These are phyloP conservation scores for Labyrinthula sp. DNA, from an alignment of 352 stramenopile species.

Conservation along the genomic window DNA sequence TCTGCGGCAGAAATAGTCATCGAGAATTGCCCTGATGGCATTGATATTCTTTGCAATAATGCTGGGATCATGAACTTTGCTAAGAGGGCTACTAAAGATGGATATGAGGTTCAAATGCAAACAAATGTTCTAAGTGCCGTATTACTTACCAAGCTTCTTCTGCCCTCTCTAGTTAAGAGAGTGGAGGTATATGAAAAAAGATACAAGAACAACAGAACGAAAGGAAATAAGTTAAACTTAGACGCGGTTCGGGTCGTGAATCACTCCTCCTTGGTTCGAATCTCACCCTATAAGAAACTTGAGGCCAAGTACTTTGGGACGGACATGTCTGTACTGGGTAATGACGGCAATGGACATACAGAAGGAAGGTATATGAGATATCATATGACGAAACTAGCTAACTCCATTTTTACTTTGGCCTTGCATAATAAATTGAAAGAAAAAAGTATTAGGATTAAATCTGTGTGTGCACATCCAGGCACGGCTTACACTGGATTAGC, in stretches of 20 bases:
- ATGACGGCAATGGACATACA: too few species aligned
- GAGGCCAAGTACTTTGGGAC: slow-evolving; percentile 27
- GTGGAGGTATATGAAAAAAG: slow-evolving; percentile 34
- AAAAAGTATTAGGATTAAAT: slow-evolving; percentile 28
- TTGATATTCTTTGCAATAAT: slow-evolving; percentile 14
- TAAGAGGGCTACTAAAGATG: slow-evolving; percentile 37
- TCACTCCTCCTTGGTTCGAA: slow-evolving; percentile 32
- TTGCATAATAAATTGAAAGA: slow-evolving; percentile 53
- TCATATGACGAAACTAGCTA: slow-evolving; percentile 67
- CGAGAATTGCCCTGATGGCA: background rate
- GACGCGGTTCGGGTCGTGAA: slow-evolving; percentile 40
- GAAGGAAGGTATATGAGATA: too few species aligned
- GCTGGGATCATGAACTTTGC: slow-evolving; percentile 39
- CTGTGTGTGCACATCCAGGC: background rate
- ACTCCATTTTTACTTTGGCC: slow-evolving; percentile 74
- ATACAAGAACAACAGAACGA: too few species aligned
- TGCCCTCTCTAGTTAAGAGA: slow-evolving; percentile 33
- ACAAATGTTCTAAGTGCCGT: slow-evolving; percentile 42
- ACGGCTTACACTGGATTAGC: too few species aligned
- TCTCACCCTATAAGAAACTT: too few species aligned
- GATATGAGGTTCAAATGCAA: slow-evolving; percentile 44
- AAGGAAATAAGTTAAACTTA: too few species aligned
- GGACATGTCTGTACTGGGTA: slow-evolving; percentile 37
- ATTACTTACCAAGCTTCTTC: slow-evolving; percentile 37
- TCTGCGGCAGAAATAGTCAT: slow-evolving; percentile 34